Conservation (phyloP, 345 rosid species). For the Acer campestre region DNA sequence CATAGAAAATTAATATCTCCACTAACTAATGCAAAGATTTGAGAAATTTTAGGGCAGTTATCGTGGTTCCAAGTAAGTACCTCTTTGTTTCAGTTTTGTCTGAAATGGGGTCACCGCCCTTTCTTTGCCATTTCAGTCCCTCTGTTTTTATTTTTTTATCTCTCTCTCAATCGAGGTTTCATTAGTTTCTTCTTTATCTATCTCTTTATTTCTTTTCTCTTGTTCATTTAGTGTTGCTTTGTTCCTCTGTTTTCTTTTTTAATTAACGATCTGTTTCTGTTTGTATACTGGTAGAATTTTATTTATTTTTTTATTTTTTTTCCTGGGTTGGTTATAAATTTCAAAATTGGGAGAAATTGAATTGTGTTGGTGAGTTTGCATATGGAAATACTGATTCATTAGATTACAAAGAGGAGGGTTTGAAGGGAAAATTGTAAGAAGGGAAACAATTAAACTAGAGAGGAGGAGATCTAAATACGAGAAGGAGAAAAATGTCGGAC, state of each 20-base stretch:
- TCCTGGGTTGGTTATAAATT: not conserved
- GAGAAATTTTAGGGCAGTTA: conserved; percentile 14
- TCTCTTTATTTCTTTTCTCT: not conserved
- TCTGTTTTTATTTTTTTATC: not conserved
- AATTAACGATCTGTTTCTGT: too few species aligned
- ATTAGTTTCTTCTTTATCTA: not conserved
- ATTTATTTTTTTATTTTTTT: not conserved
- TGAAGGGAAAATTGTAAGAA: not conserved
- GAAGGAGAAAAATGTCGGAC: conserved; percentile 38
- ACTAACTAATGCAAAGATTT: too few species aligned
- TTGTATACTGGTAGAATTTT: not conserved
- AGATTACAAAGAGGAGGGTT: not conserved
- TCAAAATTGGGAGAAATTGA: not conserved
- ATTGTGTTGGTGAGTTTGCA: not conserved
- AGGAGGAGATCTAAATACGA: too few species aligned
- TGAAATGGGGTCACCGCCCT: not conserved
- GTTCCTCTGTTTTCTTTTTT: not conserved
- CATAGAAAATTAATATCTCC: too few species aligned
- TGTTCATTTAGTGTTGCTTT: not conserved
- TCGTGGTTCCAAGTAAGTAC: not conserved
- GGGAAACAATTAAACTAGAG: not conserved
- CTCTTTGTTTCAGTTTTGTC: not conserved
- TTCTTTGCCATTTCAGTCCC: not conserved
- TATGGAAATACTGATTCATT: not conserved
- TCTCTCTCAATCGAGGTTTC: not conserved